Percentiles rank a stretch among this genome's conserved stretches.
These are phyloP conservation scores for Dioscorea dumetorum DNA, from an alignment of 106 monocot genomes.

Conservation along the genomic window DNA sequence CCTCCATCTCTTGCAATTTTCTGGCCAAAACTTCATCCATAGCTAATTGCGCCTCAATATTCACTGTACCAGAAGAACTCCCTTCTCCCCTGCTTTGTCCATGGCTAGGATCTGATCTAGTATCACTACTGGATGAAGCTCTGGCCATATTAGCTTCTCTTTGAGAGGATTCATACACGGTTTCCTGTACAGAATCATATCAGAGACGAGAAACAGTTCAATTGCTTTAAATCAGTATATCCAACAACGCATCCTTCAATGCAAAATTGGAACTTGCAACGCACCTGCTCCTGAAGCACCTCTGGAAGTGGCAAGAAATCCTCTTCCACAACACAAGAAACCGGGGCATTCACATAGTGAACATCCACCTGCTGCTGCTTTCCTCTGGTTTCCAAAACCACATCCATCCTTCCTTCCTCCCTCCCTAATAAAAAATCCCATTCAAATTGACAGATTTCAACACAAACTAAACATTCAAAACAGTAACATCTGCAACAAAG, in stretches of 20 bases:
- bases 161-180: slow-evolving; percentile 35
- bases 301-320: slow-evolving; percentile 45
- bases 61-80: slow-evolving; percentile 12
- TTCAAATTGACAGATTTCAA: background rate
- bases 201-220: background rate
- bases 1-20: slow-evolving; percentile 47
- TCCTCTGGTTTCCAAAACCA: slow-evolving; percentile 20
- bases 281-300: slow-evolving; percentile 69
- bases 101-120: slow-evolving; percentile 5
- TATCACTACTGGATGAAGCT: slow-evolving; percentile 18
- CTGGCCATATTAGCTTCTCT: slow-evolving; percentile 16
- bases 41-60: slow-evolving; percentile 24
- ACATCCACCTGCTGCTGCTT: slow-evolving; percentile 30
- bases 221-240: background rate
- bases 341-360: slow-evolving; percentile 30
- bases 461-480: background rate
- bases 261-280: background rate
- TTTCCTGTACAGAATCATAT: slow-evolving; percentile 33
- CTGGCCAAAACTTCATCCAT: slow-evolving; percentile 57
- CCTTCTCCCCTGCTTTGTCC: slow-evolving; percentile 6
- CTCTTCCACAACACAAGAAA: slow-evolving; percentile 44
- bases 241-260: background rate
- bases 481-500: background rate
- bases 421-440: background rate
- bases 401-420: slow-evolving; percentile 21